phyloP scores from a whole-genome alignment of 2,329 filamentous ascomycete genomes.

The Dactylonectria macrodidyma region DNA sequence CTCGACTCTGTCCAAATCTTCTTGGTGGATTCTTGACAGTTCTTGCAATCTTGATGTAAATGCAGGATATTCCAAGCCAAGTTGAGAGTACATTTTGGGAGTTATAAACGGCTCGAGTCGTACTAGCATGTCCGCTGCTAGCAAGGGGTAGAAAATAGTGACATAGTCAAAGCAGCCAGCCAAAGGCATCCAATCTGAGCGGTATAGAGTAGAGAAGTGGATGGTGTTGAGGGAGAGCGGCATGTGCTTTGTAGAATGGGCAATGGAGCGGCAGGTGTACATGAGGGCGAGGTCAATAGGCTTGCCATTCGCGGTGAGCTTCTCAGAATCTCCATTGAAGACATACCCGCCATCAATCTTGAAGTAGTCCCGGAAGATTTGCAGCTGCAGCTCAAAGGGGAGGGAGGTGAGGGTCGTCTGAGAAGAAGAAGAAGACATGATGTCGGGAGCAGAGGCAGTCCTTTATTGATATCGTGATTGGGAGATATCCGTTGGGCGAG shows the following conservation, averaged over 20 bases:
- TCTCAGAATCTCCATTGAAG: background rate
- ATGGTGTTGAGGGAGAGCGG: constrained; percentile 18
- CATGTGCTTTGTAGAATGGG: background rate
- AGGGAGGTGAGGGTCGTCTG: constrained; percentile 1
- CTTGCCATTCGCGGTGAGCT: constrained; percentile 3
- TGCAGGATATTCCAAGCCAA: constrained; percentile 1
- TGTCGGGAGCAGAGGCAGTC: background rate
- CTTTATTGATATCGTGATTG: background rate
- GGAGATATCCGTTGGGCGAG: background rate
- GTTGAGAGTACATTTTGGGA: background rate
- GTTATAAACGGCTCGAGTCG: background rate
- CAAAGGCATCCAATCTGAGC: background rate
- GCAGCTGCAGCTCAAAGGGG: constrained; percentile 10
- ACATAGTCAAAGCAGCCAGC: constrained; percentile 4
- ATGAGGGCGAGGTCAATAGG: constrained; percentile 20
- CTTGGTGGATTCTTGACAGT: background rate
- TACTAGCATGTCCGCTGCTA: background rate
- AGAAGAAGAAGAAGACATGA: constrained; percentile 1
- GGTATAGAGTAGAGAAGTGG: constrained; percentile 20
- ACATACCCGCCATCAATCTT: constrained; percentile 15
- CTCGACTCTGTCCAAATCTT: background rate
- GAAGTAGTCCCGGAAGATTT: constrained; percentile 14
- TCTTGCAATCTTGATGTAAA: constrained; percentile 1
- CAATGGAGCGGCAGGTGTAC: constrained; percentile 16
- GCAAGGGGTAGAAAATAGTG: rapidly evolving